Evolutionary conservation across 768 basidiomycete species (phyloP).

Genomic region (Antrodiella citrinella): DNA sequence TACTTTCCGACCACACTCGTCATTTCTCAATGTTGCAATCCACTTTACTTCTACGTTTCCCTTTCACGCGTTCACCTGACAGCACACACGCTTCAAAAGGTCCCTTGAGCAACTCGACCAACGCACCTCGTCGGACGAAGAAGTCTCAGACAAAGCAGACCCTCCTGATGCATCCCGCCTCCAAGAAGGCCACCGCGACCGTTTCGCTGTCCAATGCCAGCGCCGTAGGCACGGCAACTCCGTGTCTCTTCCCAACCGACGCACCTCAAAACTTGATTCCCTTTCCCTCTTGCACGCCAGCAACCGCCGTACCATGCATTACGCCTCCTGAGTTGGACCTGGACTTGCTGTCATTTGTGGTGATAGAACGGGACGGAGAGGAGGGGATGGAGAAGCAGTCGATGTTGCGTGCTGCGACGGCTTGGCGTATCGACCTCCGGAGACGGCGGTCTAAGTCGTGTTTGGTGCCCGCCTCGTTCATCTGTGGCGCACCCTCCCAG

Average conservation of each 20-base stretch:
- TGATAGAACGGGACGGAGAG: not conserved
- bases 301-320: constrained; percentile 9
- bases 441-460: constrained; percentile 24
- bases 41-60: not conserved
- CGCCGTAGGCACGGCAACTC: constrained; percentile 18
- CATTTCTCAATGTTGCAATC: not conserved
- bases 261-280: constrained; percentile 3
- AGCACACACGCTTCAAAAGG: not conserved
- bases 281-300: constrained; percentile 11
- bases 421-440: constrained; percentile 13
- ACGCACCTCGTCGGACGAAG: not conserved
- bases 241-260: not conserved
- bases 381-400: constrained; percentile 1
- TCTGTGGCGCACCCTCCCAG: not conserved
- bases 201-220: constrained; percentile 27
- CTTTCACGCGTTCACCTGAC: not conserved
- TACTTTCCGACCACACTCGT: not conserved
- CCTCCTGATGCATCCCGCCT: constrained; percentile 9
- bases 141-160: not conserved
- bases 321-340: constrained; percentile 10
- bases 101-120: constrained; percentile 3
- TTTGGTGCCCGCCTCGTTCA: not conserved
- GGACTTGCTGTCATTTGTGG: not conserved
- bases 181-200: constrained; percentile 29
- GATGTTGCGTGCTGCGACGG: constrained; percentile 5